phyloP scores from a whole-genome alignment of 495 filamentous ascomycete genomes.

The Aspergillus bridgeri region DNA sequence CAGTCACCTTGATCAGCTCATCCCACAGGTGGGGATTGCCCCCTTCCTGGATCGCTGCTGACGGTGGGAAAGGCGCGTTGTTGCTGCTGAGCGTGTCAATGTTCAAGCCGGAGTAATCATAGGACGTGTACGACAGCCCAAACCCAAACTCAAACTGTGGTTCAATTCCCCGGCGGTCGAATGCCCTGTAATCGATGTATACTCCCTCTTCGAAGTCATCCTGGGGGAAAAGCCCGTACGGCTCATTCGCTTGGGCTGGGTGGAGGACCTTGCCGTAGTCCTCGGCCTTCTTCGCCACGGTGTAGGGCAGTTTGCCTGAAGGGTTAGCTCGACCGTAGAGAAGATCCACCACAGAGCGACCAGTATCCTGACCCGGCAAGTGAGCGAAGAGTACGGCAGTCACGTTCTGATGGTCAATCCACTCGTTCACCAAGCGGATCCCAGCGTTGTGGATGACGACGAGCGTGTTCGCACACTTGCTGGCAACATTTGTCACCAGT shows the following conservation, averaged over 20 bases:
- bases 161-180: slow-evolving; percentile 53
- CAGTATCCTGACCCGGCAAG: slow-evolving; percentile 79
- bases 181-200: slow-evolving; percentile 64
- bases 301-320: slow-evolving; percentile 72
- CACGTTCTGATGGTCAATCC: slow-evolving; percentile 54
- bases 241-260: slow-evolving; percentile 40
- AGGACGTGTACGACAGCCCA: slow-evolving; percentile 65
- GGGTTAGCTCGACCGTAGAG: slow-evolving; percentile 70
- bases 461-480: slow-evolving; percentile 52
- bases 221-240: slow-evolving; percentile 62
- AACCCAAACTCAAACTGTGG: slow-evolving; percentile 66
- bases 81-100: slow-evolving; percentile 4
- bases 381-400: slow-evolving; percentile 74
- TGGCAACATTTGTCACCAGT: slow-evolving; percentile 55
- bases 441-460: slow-evolving; percentile 48
- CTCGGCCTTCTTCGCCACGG: slow-evolving; percentile 68
- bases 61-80: slow-evolving; percentile 9
- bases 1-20: slow-evolving; percentile 47
- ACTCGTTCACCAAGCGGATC: slow-evolving; percentile 37
- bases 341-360: slow-evolving; percentile 68
- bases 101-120: slow-evolving; percentile 43
- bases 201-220: slow-evolving; percentile 61
- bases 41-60: slow-evolving; percentile 42
- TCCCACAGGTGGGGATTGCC: slow-evolving; percentile 61
- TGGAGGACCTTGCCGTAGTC: slow-evolving; percentile 57